Evolutionary conservation across 2,329 filamentous ascomycete species (phyloP).

Genomic region (Trematosphaeria pertusa): DNA sequence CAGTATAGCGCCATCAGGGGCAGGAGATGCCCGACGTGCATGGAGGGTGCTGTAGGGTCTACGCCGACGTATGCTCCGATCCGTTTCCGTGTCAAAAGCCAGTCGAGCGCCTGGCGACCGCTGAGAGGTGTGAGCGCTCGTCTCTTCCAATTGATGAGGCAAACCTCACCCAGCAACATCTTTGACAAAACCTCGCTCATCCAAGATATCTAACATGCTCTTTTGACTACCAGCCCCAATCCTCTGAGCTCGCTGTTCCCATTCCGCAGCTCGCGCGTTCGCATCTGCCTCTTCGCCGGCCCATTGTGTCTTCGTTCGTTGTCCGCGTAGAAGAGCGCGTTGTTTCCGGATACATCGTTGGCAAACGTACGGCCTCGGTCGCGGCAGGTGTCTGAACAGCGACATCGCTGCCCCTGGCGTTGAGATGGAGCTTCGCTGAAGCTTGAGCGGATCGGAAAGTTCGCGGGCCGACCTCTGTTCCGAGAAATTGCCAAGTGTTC

Average conservation of each 20-base stretch:
- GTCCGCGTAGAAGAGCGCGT: slow-evolving; percentile 19
- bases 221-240: slow-evolving; percentile 39
- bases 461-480: slow-evolving; percentile 19
- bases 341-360: slow-evolving; percentile 36
- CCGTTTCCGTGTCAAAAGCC: slow-evolving; percentile 68
- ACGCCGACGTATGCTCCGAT: slow-evolving; percentile 81
- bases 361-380: slow-evolving; percentile 34
- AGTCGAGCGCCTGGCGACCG: slow-evolving; percentile 63
- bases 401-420: slow-evolving; percentile 38
- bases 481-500: neutral
- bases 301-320: slow-evolving; percentile 29
- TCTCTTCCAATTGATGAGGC: slow-evolving; percentile 14
- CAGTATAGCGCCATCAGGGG: slow-evolving; percentile 85
- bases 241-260: slow-evolving; percentile 35
- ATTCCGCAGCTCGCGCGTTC: slow-evolving; percentile 24
- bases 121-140: slow-evolving; percentile 29
- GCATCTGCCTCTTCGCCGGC: slow-evolving; percentile 24
- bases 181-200: slow-evolving; percentile 76
- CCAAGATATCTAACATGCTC: slow-evolving; percentile 67
- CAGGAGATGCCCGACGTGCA: slow-evolving; percentile 81
- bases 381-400: slow-evolving; percentile 35
- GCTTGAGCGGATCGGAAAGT: slow-evolving; percentile 21
- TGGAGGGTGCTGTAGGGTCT: slow-evolving; percentile 79
- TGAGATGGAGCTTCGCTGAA: slow-evolving; percentile 8
- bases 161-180: slow-evolving; percentile 72